Base-by-base conservation (phyloP, 2,329 filamentous ascomycete species). In the Diaporthe sp. region DNA sequence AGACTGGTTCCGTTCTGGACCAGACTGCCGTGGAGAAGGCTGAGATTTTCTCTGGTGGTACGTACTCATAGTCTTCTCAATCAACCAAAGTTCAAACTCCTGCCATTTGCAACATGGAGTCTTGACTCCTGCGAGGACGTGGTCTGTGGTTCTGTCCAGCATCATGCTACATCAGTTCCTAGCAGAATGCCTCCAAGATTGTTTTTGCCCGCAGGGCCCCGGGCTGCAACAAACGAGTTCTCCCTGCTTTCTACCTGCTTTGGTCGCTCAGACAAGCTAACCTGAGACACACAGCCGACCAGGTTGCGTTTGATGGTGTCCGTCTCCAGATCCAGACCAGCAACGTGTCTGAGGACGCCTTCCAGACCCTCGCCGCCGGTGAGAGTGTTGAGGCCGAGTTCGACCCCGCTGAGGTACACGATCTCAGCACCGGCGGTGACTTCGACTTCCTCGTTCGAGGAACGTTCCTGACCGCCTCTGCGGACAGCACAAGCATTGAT, bases 401-500 rank as follows among this genome's bases (percentile, higher is more conserved):
- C 74, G 88, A 91, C 77, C 84, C 89, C 42, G 89, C 88, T 45
- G 84, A 89, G 79, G 85, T 88, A 3, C 89, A 91, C 80, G 86
- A 90, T 76, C 84, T 88, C 68, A 83, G 82, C 61, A 75, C 81
- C 9, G 87, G 88, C 68, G 91, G 91, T 74, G 83, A 84, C 68
- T 91, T 91, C 79, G 87, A 88, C 71, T 81, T 94, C 66, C 85
- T 87, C 71, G 86, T 90, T 7, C 83, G 83, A 6, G 92, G 92
- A 8, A 85, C 86, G 15, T 85, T 93, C 57, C 88, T 89, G 12
- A 88, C 88, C 72, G 89, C 91, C 40, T 84, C 86, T 30, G 83
- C 84, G 57, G 84, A 87, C 78, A 87, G 85, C 28, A 90, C 86
- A 61, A 83, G 87, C 54, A 86, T 94, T 47, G 81, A 87, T 13